Base-by-base conservation (phyloP, 768 basidiomycete species). In the Podaxis sp. region DNA sequence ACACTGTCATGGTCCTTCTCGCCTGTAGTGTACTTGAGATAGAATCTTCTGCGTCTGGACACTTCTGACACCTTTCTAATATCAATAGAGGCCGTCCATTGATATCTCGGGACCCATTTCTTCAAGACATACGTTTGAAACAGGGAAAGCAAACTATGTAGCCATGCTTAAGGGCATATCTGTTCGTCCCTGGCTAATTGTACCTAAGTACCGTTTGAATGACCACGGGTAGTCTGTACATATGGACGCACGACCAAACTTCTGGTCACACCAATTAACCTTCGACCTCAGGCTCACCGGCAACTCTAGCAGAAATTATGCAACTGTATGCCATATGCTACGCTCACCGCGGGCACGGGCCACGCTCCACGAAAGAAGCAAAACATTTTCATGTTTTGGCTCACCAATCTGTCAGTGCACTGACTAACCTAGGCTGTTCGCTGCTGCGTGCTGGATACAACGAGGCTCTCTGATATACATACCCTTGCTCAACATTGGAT, bases 321-420 rank as follows among this genome's bases (percentile, higher is more conserved):
- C 50, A 51, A 21, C 23, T n/a, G 37, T 21, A 38, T 40, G n/a
- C 37, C n/a, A 59, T 44, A 40, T 32, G 10, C 37, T 42, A 59
- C 50, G 50, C 47, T 18, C 27, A 18, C 42, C 18, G 42, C n/a
- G 21, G 42, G 47, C 25, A 10, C 47, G 47, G 21, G 46, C 14
- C 57, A 51, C 35, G 35, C 28, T 16, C 38, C 28, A 18, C 35
- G 37, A 40, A 51, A 59, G 57, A 59, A 52, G 50, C 28, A 51
- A 38, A 38, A 59, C 27, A 51, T 13, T 59, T 28, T 59, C 57
- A 59, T 52, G 37, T 57, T 50, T 59, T 59, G 57, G 50, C 50
- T 59, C 50, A 25, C 27, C 14, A 32, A 37, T 51, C 27, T 23
- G 52, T 42, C 51, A 42, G 25, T 52, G 27, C 48, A 42, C 57